phyloP scores from a whole-genome alignment of 148 eudicot genomes.

The Rhododendron molle region DNA sequence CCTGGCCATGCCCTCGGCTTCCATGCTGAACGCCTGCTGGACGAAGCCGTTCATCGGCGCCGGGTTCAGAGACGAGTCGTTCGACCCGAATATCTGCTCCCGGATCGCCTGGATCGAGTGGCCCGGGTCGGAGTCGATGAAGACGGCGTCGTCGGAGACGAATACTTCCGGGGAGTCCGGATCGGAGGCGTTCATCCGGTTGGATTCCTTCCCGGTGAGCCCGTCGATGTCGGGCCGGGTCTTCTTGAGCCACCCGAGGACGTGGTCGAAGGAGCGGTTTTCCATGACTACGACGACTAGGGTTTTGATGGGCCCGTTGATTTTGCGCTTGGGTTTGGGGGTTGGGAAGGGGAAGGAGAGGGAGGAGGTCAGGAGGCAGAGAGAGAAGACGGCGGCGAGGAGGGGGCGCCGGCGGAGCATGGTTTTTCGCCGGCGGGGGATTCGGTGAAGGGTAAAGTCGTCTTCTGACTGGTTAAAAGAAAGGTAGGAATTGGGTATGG shows the following conservation, averaged over 20 bases:
- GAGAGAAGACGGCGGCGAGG: slow-evolving; percentile 18
- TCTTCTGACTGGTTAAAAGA: background rate
- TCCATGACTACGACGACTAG: slow-evolving; percentile 85
- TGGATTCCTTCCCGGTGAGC: slow-evolving; percentile 65
- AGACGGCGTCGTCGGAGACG: slow-evolving; percentile 62
- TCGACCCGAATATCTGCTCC: slow-evolving; percentile 84
- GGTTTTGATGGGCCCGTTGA: slow-evolving; percentile 77
- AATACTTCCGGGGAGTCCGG: slow-evolving; percentile 38
- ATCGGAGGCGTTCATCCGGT: slow-evolving; percentile 63
- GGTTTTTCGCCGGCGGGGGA: background rate
- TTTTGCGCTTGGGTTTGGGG: slow-evolving; percentile 24
- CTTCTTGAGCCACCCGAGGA: slow-evolving; percentile 78
- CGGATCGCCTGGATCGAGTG: slow-evolving; percentile 92
- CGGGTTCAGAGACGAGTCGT: slow-evolving; percentile 36
- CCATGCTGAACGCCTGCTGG: slow-evolving; percentile 70
- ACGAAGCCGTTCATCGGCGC: slow-evolving; percentile 96
- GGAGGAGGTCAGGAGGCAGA: slow-evolving; percentile 19
- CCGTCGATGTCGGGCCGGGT: slow-evolving; percentile 91
- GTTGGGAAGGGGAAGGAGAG: slow-evolving; percentile 30
- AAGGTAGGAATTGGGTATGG: background rate
- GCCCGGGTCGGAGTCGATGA: slow-evolving; percentile 86
- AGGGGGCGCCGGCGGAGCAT: slow-evolving; percentile 22
- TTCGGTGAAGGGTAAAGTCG: background rate
- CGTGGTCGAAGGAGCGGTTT: slow-evolving; percentile 92
- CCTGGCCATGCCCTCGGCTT: slow-evolving; percentile 35